Evolutionary conservation across 306 rosid genomes (phyloP), one percentile per base, ranked within the genome.

Genomic region (Vigna angularis): DNA sequence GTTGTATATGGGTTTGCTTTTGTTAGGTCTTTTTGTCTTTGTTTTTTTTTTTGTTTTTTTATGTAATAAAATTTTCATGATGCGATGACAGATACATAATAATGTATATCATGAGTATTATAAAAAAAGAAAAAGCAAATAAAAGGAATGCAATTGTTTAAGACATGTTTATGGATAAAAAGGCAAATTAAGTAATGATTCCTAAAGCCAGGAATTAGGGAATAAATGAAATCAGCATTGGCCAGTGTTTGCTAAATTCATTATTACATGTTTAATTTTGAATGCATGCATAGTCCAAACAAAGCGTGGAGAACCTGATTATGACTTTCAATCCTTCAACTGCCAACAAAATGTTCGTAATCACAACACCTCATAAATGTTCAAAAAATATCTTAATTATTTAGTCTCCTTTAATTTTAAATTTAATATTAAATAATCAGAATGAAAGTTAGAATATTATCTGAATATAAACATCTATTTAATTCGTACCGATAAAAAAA

Each of bases 141-240:
- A 16, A 26, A 67, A 55, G 10, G 36, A 75, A 49, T 50, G 26
- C 8, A 76, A 20, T 15, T 9, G 55, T 51, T 74, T 16, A 65
- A 22, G 45, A 57, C 9, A 34, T 48, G 71, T 15, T 67, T 48
- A 52, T 56, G 73, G 61, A 82, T 59, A 84, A 38, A 77, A 88
- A 81, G 81, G 81, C 30, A 59, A 67, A 70, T 79, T 26, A 82
- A 72, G 84, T 50, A 58, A 81, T 81, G 70, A 79, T 79, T 84
- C 57, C n/a, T 58, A 70, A 72, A 82, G 84, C 90, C 84, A 79
- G 73, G 61, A 78, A 70, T 63, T 79, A 79, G 62, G 89, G 83
- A 36, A 79, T 47, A 82, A 74, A 85, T 57, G 47, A 70, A 40
- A 62, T 76, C 32, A 70, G 78, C 87, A 79, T 77, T 66, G 65